Evolutionary conservation across 2,329 filamentous ascomycete species (phyloP).

Genomic region (Alternaria atra): DNA sequence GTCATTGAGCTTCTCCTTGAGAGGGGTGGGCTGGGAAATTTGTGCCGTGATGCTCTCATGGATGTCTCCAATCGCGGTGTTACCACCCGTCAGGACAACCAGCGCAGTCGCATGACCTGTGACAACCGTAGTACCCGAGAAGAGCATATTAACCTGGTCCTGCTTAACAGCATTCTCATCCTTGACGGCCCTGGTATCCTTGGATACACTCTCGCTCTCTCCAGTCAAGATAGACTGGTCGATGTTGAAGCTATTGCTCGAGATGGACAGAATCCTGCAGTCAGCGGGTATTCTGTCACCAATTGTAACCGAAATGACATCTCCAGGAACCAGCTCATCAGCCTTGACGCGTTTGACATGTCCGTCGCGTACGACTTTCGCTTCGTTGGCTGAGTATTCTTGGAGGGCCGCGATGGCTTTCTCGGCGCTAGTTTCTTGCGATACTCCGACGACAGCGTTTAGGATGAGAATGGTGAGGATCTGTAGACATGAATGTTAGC

Average conservation of each 20-base stretch:
- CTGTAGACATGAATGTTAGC: slow-evolving; percentile 57
- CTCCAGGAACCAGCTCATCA: slow-evolving; percentile 95
- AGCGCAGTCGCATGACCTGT: slow-evolving; percentile 91
- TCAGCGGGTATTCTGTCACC: slow-evolving; percentile 95
- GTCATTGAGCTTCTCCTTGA: slow-evolving; percentile 99
- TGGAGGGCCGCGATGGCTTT: slow-evolving; percentile 98
- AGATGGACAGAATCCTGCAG: slow-evolving; percentile 86
- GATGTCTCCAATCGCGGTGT: slow-evolving; percentile 96
- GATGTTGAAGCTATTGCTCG: slow-evolving; percentile 96
- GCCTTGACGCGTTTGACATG: slow-evolving; percentile 85
- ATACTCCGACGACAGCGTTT: slow-evolving; percentile 96
- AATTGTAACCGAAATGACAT: slow-evolving; percentile 86
- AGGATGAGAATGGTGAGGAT: slow-evolving; percentile 97
- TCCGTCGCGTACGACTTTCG: slow-evolving; percentile 89
- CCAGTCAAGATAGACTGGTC: slow-evolving; percentile 98
- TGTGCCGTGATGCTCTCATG: slow-evolving; percentile 98
- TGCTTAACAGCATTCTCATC: slow-evolving; percentile 92
- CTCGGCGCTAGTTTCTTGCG: slow-evolving; percentile 97
- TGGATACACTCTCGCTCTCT: slow-evolving; percentile 95
- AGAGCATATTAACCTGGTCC: slow-evolving; percentile 97
- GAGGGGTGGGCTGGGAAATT: slow-evolving; percentile 94
- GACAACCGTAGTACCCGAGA: slow-evolving; percentile 97
- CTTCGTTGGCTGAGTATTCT: slow-evolving; percentile 98
- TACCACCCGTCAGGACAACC: slow-evolving; percentile 87
- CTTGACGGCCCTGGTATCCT: slow-evolving; percentile 74